Percentiles rank a stretch among this genome's conserved stretches.
phyloP scores from a whole-genome alignment of 805 yeast species.

The Wickerhamomyces chambardii region DNA sequence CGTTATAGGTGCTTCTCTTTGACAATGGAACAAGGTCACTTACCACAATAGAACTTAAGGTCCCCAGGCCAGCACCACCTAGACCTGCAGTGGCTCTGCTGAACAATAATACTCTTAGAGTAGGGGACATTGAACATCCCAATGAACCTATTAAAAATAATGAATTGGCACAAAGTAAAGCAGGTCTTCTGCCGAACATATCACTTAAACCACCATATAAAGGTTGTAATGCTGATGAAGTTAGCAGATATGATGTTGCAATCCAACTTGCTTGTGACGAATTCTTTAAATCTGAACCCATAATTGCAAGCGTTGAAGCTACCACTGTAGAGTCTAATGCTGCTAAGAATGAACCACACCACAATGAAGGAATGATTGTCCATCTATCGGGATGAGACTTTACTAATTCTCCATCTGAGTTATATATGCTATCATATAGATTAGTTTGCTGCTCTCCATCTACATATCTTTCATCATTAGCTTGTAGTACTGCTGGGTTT shows the following conservation, averaged over 20 bases:
- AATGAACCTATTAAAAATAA: conserved; percentile 26
- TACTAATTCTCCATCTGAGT: not conserved
- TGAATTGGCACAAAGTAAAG: conserved; percentile 25
- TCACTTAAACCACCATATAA: conserved; percentile 31
- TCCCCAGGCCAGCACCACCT: conserved; percentile 32
- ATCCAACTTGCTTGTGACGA: conserved; percentile 30
- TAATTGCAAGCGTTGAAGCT: conserved; percentile 37
- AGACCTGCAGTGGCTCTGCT: conserved; percentile 30
- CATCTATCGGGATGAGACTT: not conserved
- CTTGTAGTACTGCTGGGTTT: too few relatives aligned
- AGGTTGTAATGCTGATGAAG: conserved; percentile 33
- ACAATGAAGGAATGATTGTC: not conserved
- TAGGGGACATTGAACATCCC: conserved; percentile 24
- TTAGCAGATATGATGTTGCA: conserved; percentile 30
- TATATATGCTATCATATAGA: too few relatives aligned
- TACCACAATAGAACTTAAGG: conserved; percentile 27
- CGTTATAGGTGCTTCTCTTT: conserved; percentile 31
- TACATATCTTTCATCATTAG: not conserved
- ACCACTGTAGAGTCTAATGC: conserved; percentile 41
- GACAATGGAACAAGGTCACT: conserved; percentile 27
- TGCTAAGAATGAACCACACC: conserved; percentile 25
- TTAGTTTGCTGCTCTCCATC: not conserved
- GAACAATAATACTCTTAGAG: conserved; percentile 19
- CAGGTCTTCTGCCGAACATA: conserved; percentile 25
- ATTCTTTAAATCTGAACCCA: conserved; percentile 31